phyloP scores from a whole-genome alignment of 176 grass and related monocot genomes.

The Oryza coarctata region DNA sequence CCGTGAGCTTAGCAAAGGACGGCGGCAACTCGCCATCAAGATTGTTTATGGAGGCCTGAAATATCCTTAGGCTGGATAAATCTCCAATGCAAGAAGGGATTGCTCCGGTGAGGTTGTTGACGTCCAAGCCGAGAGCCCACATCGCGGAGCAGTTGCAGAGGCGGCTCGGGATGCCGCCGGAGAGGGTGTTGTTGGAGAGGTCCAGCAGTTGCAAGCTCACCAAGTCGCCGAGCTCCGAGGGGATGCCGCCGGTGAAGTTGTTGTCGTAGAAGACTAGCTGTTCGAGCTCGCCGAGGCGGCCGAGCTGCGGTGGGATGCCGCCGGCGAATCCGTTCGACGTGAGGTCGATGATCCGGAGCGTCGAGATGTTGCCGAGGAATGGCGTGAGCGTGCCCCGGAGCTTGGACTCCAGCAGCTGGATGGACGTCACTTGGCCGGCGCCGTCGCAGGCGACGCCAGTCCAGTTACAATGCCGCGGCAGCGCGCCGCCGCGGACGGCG shows the following conservation, averaged over 20 bases:
- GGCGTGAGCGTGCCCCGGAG: constrained; percentile 69
- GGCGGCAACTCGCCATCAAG: constrained; percentile 58
- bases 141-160: constrained; percentile 75
- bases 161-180: constrained; percentile 49
- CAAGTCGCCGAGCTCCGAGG: constrained; percentile 57
- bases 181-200: constrained; percentile 53
- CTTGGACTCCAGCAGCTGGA: constrained; percentile 38
- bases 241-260: constrained; percentile 55
- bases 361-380: constrained; percentile 78
- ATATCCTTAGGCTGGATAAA: constrained; percentile 28
- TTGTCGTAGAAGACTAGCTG: constrained; percentile 41
- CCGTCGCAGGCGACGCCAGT: constrained; percentile 63
- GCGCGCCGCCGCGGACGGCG: neutral
- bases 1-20: constrained; percentile 51
- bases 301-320: constrained; percentile 56
- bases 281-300: constrained; percentile 42
- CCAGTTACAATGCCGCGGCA: constrained; percentile 66
- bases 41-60: constrained; percentile 27
- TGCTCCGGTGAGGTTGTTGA: constrained; percentile 61
- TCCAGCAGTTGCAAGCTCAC: constrained; percentile 36
- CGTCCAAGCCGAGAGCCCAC: constrained; percentile 14
- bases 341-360: constrained; percentile 72
- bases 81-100: constrained; percentile 69
- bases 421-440: constrained; percentile 49
- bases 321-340: constrained; percentile 53